Evolutionary conservation across 768 basidiomycete species (phyloP), one percentile per base, ranked within the genome.

Genomic region (Hemileccinum rubropunctum): DNA sequence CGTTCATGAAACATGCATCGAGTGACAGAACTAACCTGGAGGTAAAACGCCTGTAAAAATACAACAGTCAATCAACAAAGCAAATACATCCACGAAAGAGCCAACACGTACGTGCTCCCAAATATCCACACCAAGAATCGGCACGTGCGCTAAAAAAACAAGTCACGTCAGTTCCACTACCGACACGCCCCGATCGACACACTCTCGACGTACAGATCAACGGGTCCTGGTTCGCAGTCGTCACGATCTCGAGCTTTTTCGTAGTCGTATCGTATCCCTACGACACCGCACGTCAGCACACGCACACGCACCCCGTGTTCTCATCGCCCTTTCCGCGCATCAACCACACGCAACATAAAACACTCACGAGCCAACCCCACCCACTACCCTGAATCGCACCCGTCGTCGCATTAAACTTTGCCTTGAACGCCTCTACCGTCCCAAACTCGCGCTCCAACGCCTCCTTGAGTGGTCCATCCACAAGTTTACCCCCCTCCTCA

Each of bases 181-280:
- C 9, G 14, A 6, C 15, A 40, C 6, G 6, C 21, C n/a, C 14
- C 2, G n/a, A n/a, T 23, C 23, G 23, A 6, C 23, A 11, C n/a
- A 2, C 6, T 11, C 21, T 3, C n/a, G 6, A 67, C 76, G n/a
- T 58, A 79, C 79, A 70, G n/a, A 81, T 71, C 44, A 93, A 73
- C 21, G 97, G 97, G 67, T 99, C 97, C 73, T 99, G 97, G 75
- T 99, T 98, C 7, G 92, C 74, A 12, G 97, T 99, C 18, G 95
- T 93, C 45, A 88, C 83, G 45, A 97, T 81, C 69, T 95, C 94
- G 42, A 99, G 82, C 70, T 80, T 86, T 69, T 84, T 81, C 34
- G 76, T 80, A 21, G 64, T 57, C 13, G 78, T 50, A 66, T 86
- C 86, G 65, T 81, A 89, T 27, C 89, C 92, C 88, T 90, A 54